phyloP scores from a whole-genome alignment of 257 asterid genomes.

The Linaria vulgaris region DNA sequence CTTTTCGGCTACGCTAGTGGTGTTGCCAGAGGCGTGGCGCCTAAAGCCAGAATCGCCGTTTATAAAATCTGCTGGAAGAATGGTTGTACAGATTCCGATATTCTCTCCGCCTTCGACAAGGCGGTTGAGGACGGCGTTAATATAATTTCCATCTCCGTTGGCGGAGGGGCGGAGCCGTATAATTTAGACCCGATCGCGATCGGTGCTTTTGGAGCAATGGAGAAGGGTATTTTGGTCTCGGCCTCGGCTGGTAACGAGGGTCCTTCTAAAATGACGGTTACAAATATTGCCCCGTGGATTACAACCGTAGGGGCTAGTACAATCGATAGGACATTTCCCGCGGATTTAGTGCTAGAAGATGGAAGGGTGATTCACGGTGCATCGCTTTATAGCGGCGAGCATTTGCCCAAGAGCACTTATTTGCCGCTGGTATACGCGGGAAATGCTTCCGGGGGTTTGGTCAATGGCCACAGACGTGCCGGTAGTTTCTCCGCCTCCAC shows the following conservation, averaged over 20 bases:
- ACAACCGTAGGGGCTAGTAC: slow-evolving; percentile 91
- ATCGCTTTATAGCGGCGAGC: slow-evolving; percentile 49
- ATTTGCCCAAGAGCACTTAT: slow-evolving; percentile 28
- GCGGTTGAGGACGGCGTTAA: slow-evolving; percentile 87
- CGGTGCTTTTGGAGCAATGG: slow-evolving; percentile 81
- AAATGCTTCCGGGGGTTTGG: slow-evolving; percentile 41
- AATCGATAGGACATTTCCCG: slow-evolving; percentile 70
- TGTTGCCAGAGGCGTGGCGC: slow-evolving; percentile 74
- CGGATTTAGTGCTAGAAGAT: slow-evolving; percentile 57
- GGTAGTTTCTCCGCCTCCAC: slow-evolving; percentile 45
- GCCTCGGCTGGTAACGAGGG: slow-evolving; percentile 93
- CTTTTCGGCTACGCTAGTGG: slow-evolving; percentile 66
- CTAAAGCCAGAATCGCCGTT: slow-evolving; percentile 70
- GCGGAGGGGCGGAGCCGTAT: slow-evolving; percentile 65
- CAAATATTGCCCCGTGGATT: slow-evolving; percentile 87
- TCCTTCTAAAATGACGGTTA: slow-evolving; percentile 60
- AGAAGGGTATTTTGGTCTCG: slow-evolving; percentile 63
- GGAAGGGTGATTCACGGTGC: slow-evolving; percentile 56
- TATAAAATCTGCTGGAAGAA: slow-evolving; percentile 79
- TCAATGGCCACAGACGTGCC: slow-evolving; percentile 27
- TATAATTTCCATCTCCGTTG: slow-evolving; percentile 72
- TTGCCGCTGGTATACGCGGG: slow-evolving; percentile 60
- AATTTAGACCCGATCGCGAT: slow-evolving; percentile 68
- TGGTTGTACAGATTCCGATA: slow-evolving; percentile 85
- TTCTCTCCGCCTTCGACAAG: slow-evolving; percentile 75